These are phyloP conservation scores for Pisolithus orientalis DNA, from an alignment of 768 basidiomycete genomes.

Conservation along the genomic window DNA sequence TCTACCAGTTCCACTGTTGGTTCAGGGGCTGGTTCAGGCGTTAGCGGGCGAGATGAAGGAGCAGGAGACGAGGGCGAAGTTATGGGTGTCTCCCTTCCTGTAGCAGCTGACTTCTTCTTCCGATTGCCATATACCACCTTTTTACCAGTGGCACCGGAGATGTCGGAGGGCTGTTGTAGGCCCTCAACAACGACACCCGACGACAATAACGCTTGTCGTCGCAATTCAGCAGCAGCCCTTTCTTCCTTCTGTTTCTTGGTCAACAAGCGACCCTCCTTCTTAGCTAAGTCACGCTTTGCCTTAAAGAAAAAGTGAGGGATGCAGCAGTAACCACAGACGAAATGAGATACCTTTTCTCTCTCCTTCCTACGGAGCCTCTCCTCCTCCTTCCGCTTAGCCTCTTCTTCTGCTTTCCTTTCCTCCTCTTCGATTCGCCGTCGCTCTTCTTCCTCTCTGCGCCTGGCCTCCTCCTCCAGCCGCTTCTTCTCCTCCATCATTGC, in stretches of 20 bases:
- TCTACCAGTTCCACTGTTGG: conserved; percentile 24
- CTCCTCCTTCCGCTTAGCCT: conserved; percentile 70
- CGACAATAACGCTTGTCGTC: conserved; percentile 84
- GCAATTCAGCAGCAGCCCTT: conserved; percentile 81
- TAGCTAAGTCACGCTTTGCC: conserved; percentile 84
- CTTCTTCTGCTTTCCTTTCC: conserved; percentile 71
- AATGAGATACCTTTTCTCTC: conserved; percentile 65
- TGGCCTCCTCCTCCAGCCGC: conserved; percentile 79
- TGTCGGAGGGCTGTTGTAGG: conserved; percentile 53
- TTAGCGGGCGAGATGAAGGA: conserved; percentile 43
- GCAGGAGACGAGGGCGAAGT: background rate
- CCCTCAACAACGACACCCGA: conserved; percentile 90
- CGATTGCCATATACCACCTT: conserved; percentile 79
- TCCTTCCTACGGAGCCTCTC: conserved; percentile 82
- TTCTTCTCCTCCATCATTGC: conserved; percentile 93
- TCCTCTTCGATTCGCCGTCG: conserved; percentile 82
- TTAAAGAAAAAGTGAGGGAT: conserved; percentile 24
- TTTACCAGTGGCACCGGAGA: conserved; percentile 40
- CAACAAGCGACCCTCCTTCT: conserved; percentile 89
- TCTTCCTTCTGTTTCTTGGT: conserved; percentile 99
- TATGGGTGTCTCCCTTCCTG: conserved; percentile 33
- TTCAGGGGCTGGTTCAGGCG: conserved; percentile 23
- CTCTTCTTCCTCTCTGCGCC: conserved; percentile 68
- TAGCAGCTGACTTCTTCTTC: conserved; percentile 64
- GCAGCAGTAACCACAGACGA: conserved; percentile 1